These are phyloP conservation scores for Alternaria atra DNA, from an alignment of 2,329 filamentous ascomycete species.

Conservation along the genomic window DNA sequence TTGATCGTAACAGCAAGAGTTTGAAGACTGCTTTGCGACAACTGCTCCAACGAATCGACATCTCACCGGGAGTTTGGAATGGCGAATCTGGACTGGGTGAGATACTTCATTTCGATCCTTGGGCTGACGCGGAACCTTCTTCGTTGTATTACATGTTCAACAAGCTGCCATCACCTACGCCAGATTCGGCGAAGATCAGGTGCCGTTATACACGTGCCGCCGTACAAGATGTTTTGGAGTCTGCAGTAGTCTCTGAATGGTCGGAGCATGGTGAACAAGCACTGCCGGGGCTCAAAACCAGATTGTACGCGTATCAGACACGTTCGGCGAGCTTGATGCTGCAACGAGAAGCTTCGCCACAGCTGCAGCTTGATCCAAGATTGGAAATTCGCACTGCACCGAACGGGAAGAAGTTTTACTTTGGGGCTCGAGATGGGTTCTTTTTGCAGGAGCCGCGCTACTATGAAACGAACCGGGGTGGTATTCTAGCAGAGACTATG, in stretches of 20 bases:
- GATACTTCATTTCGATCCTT: constrained; percentile 48
- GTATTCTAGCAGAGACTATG: constrained; percentile 84
- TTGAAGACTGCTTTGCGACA: constrained; percentile 58
- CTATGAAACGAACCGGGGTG: constrained; percentile 79
- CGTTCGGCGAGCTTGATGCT: constrained; percentile 85
- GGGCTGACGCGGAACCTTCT: constrained; percentile 54
- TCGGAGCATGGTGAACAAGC: constrained; percentile 36
- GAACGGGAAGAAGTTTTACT: constrained; percentile 71
- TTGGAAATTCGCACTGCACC: constrained; percentile 70
- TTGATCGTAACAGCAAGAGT: constrained; percentile 60
- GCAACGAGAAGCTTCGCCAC: constrained; percentile 75
- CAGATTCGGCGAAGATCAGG: constrained; percentile 59
- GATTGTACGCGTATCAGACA: constrained; percentile 80
- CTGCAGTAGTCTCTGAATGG: constrained; percentile 41
- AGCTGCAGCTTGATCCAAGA: constrained; percentile 75
- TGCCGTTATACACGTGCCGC: constrained; percentile 63
- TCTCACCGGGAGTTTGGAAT: constrained; percentile 64
- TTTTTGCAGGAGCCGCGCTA: constrained; percentile 72
- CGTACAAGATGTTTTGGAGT: constrained; percentile 64
- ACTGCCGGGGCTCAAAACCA: constrained; percentile 68
- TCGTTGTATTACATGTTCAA: constrained; percentile 79
- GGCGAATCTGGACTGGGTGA: constrained; percentile 49
- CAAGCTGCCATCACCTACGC: constrained; percentile 72
- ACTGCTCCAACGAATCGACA: constrained; percentile 66
- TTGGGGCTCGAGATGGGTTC: constrained; percentile 69